Evolutionary conservation across 371 early-diverging fungal species (phyloP).

Genomic region (Mortierella sp.): DNA sequence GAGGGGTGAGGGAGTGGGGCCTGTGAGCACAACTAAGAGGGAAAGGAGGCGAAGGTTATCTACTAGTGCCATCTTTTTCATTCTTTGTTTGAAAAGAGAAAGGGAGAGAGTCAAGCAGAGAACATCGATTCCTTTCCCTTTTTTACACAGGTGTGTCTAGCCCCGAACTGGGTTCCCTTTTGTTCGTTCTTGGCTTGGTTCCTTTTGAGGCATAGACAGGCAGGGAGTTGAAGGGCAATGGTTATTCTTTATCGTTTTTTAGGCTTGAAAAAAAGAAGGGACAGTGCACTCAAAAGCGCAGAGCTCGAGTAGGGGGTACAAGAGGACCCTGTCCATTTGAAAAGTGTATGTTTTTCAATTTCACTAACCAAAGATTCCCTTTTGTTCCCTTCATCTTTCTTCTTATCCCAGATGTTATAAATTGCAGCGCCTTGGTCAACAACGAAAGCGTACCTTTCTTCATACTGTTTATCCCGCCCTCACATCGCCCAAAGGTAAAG

Average conservation of each 20-base stretch:
- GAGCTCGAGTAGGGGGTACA: background rate
- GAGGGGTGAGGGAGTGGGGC: background rate
- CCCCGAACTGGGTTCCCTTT: no score
- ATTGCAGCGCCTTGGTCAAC: background rate
- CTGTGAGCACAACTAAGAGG: background rate
- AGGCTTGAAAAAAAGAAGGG: background rate
- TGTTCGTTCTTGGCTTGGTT: no score
- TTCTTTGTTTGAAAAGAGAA: background rate
- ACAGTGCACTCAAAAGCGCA: background rate
- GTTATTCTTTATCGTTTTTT: background rate
- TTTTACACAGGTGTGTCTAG: no score
- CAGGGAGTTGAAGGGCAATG: no score
- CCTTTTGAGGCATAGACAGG: no score
- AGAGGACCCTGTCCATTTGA: constrained; percentile 1
- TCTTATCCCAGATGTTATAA: background rate
- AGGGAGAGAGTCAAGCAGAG: no score
- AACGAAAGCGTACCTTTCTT: background rate
- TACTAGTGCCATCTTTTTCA: background rate
- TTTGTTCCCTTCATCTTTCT: background rate
- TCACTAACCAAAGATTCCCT: background rate
- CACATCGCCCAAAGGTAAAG: background rate
- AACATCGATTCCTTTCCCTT: background rate
- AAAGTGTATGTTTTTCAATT: background rate
- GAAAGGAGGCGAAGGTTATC: background rate
- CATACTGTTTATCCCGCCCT: background rate